Percentiles rank a stretch among this genome's conserved stretches.
These are phyloP conservation scores for Penicillium malachiteum DNA, from an alignment of 495 filamentous ascomycete genomes.

Conservation along the genomic window DNA sequence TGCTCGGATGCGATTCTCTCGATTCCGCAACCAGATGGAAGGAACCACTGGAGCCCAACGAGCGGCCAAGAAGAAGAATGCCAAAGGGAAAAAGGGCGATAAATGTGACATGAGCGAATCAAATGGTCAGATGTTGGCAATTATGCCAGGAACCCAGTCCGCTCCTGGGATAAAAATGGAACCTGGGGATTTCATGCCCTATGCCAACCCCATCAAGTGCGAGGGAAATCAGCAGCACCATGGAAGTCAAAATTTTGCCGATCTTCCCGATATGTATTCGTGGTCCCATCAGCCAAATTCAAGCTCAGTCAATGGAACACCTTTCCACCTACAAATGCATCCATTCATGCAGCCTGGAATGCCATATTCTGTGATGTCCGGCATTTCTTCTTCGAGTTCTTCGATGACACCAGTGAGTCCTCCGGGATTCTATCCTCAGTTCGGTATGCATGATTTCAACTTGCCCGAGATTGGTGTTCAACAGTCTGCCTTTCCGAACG, in stretches of 20 bases:
- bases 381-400: background rate
- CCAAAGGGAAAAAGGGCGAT: constrained; percentile 7
- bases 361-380: background rate
- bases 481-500: background rate
- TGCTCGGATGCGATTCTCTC: constrained; percentile 76
- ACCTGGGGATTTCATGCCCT: background rate
- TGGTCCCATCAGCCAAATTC: background rate
- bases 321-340: background rate
- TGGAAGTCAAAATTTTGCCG: background rate
- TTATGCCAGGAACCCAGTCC: background rate
- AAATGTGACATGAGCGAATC: background rate
- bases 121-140: background rate
- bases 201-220: background rate
- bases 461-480: background rate
- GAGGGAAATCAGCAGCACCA: background rate
- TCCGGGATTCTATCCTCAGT: background rate
- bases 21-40: constrained; percentile 64
- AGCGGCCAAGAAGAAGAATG: constrained; percentile 13
- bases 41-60: constrained; percentile 24
- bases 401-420: background rate
- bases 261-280: background rate
- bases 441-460: background rate
- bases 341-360: background rate
- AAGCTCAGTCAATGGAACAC: background rate
- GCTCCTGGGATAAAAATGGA: background rate